Evolutionary conservation across 805 yeast species (phyloP), one percentile per base, ranked within the genome.

Genomic region (Candida coquimbonensis): DNA sequence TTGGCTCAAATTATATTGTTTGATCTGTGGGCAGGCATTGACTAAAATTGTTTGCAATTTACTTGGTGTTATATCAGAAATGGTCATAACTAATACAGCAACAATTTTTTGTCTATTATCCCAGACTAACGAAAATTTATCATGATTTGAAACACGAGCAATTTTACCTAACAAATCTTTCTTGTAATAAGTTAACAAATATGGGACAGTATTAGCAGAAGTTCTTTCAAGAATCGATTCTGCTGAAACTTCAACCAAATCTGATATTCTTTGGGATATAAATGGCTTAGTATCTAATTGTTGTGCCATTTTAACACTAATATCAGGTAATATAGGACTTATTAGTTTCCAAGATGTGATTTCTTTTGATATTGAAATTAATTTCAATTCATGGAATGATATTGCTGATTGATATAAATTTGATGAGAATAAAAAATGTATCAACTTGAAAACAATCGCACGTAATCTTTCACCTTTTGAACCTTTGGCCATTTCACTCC

Each of bases 311-410:
- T 74, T 74, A 38, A 79, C 75, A 35, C 90, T 75, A 8, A 89
- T 69, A 33, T 81, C 75, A 3, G 91, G 89, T 55, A 93, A 73
- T 49, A 78, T 86, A 0, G 96, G 96, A 8, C 86, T 78, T 19
- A 88, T 67, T 13, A 91, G 64, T 59, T 84, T 87, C 77, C 91
- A 89, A 0, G 95, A 82, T 0, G 96, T 78, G 33, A 76, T 65
- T 1, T 69, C 63, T 52, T 77, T 76, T 1, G 77, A 68, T 16
- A 65, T 55, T 0, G 96, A 83, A 12, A 85, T 72, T 32, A 72
- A 65, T 21, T 77, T 65, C 5, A 91, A 65, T 46, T 79, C 77
- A 56, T 81, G 82, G 51, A 80, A 79, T 0, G 88, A 88, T 53
- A 85, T 67, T 53, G 87, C 78, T 1, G 81, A 75, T 50, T 79